Base-by-base conservation (phyloP, 2,329 filamentous ascomycete species). In the Aspergillus sp. region DNA sequence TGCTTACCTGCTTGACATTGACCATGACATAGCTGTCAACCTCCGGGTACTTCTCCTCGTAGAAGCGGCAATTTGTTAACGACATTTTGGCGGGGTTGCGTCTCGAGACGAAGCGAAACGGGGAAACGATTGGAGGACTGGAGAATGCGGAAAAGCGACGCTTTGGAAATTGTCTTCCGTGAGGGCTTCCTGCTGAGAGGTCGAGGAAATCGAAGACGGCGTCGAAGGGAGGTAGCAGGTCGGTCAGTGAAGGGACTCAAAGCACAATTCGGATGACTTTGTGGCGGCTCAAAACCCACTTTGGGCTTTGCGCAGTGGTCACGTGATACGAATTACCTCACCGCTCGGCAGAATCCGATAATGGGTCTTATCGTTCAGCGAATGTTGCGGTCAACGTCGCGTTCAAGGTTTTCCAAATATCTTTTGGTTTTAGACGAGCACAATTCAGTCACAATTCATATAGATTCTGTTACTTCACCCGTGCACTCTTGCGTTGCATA, bases 11-110 rank as follows among this genome's bases (percentile, higher is more conserved):
- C 84, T 96, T 95, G 68, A 97, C 94, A 77, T 97, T 99, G 74
- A 99, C 94, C 94, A 99, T 99, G 73, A 99, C 95, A 78, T 96
- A 97, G 82, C 90, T 95, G 79, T 99, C 94, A 73, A 99, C 93
- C 82, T 97, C 94, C 54, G 91, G 91, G 70, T 88, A 96, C 78
- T 95, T 95, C 79, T 96, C 90, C 82, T 96, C 91, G 75, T 96
- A 96, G 78, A 95, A 96, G 69, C 91, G 90, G 77, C 89, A 95
- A 79, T 95, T 95, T 73, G 89, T 94, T 80, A 95, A 85, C 78
- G 91, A 95, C 89, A 95, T 95, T 68, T 73, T 88, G 83, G 81
- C 79, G 79, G 77, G 69, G 70, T 68, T 69, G 67, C 67, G 65
- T 60, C 59, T 66, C 56, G 41, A 52, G 55, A 55, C 57, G 47